These are phyloP conservation scores for Lachnum nothofagi DNA, from an alignment of 2,329 filamentous ascomycete species.

Conservation along the genomic window DNA sequence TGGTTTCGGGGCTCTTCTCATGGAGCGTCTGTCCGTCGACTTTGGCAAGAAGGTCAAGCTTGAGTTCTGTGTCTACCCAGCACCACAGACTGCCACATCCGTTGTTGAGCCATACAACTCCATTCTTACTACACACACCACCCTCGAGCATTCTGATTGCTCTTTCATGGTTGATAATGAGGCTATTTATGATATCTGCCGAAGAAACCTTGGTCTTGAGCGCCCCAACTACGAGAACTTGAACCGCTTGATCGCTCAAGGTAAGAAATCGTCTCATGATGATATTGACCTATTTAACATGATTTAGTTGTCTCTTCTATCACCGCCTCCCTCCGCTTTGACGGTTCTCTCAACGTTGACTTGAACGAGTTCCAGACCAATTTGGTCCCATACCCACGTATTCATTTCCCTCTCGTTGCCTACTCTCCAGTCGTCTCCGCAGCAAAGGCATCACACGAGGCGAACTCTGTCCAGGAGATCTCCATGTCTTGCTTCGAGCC, in stretches of 20 bases:
- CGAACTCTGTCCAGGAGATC: slow-evolving; percentile 97
- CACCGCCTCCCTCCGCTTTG: slow-evolving; percentile 95
- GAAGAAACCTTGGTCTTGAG: slow-evolving; percentile 93
- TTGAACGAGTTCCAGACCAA: slow-evolving; percentile 99
- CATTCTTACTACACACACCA: slow-evolving; percentile 97
- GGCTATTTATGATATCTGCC: slow-evolving; percentile 99
- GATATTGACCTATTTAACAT: slow-evolving; percentile 25
- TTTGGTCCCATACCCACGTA: slow-evolving; percentile 95
- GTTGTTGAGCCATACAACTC: slow-evolving; percentile 99
- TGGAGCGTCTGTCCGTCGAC: slow-evolving; percentile 98
- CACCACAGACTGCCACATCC: slow-evolving; percentile 92
- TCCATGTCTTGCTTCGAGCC: slow-evolving; percentile 99
- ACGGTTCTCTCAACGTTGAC: slow-evolving; percentile 98
- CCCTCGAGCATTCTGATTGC: slow-evolving; percentile 98
- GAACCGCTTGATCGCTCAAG: slow-evolving; percentile 96
- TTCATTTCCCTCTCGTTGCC: slow-evolving; percentile 97
- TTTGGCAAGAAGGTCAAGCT: slow-evolving; percentile 99
- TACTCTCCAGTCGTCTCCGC: slow-evolving; percentile 93
- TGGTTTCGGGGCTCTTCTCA: slow-evolving; percentile 94
- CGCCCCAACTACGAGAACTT: slow-evolving; percentile 98
- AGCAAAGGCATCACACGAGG: slow-evolving; percentile 93
- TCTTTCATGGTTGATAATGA: slow-evolving; percentile 99
- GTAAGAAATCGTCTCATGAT: slow-evolving; percentile 41
- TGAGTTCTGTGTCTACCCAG: slow-evolving; percentile 98
- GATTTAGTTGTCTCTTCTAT: slow-evolving; percentile 87